Evolutionary conservation across 768 basidiomycete species (phyloP), one percentile per base, ranked within the genome.

Genomic region (Leccinum uliginosum): DNA sequence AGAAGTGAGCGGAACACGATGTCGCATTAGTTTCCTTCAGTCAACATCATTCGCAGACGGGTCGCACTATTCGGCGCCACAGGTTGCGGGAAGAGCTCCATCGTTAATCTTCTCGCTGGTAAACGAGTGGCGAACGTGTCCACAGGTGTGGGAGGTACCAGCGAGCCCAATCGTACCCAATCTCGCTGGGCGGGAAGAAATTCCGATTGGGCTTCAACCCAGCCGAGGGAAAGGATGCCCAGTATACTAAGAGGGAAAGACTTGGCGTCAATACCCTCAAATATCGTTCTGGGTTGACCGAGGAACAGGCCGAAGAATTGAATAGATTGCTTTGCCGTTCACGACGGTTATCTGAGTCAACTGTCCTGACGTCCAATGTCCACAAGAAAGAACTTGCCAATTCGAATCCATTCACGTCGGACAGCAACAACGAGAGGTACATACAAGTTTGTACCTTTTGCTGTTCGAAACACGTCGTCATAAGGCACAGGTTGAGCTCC

Each of bases 161-260:
- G 32, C 53, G 65, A 7, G 67, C 60, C 53, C 57, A 54, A 11
- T 59, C 60, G 60, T 58, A 63, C n/a, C 62, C 59, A 23, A 35
- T 69, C 45, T 56, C 62, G 8, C 32, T 69, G 3, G 60, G 60
- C 34, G 57, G 49, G 23, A 67, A 44, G 47, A 53, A 51, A 26
- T 69, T 71, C 54, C 63, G 56, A 11, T 19, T 75, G 44, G 74
- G 73, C 2, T 71, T 74, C 44, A 67, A 69, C 26, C 71, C 65
- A 48, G 63, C 62, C 35, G 53, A 59, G 30, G 40, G 50, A 9
- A 60, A 58, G 29, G 58, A 55, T n/a, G n/a, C n/a, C n/a, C n/a
- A n/a, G n/a, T n/a, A n/a, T n/a, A n/a, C n/a, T n/a, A n/a, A n/a
- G n/a, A n/a, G n/a, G n/a, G n/a, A n/a, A 29, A 68, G 27, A 51